Evolutionary conservation across 2,329 filamentous ascomycete species (phyloP), one percentile per base, ranked within the genome.

Genomic region (Furcasterigmium sp.): DNA sequence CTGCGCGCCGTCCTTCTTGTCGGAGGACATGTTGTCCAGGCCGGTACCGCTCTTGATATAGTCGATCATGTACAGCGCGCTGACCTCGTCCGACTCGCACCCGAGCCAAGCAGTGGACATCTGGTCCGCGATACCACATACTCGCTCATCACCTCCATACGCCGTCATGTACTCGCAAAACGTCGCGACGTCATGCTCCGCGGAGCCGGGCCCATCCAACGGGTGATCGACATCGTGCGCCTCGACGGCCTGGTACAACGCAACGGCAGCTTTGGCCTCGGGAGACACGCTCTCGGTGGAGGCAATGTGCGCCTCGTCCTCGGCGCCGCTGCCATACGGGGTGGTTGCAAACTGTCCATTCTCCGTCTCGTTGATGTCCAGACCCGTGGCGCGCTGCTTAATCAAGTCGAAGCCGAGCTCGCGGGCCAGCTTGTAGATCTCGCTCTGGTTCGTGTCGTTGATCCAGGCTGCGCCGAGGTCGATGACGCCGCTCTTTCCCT

Each of bases 381-480:
- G 60, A 1, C 76, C 74, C 1, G 56, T 46, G 1, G 65, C 69
- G 26, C 71, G 72, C 52, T 80, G 76, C 51, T 65, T 61, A 8
- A 75, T 60, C 1, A 72, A 46, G 20, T 74, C 66, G 1, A 72
- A 51, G 0, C 64, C 63, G 40, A 69, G 73, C 30, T 56, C 49
- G 37, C 62, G 49, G 0, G 64, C 64, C 8, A 76, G 54, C 0
- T 53, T 59, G 48, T 58, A 70, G 39, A 80, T 68, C 4, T 59
- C 58, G 21, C 51, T 58, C 48, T 81, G 76, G 41, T 68, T 76
- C 1, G 61, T 69, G 41, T 80, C 72, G 47, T 82, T 82, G 48
- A 81, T 72, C 78, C 78, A 82, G 0, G 74, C 75, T 0, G 75
- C 78, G 3, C 78, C 78, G 0, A 79, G 52, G 18, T 82, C 78